These are phyloP conservation scores for Camelina hispida DNA, from an alignment of 345 rosid species.

Conservation along the genomic window DNA sequence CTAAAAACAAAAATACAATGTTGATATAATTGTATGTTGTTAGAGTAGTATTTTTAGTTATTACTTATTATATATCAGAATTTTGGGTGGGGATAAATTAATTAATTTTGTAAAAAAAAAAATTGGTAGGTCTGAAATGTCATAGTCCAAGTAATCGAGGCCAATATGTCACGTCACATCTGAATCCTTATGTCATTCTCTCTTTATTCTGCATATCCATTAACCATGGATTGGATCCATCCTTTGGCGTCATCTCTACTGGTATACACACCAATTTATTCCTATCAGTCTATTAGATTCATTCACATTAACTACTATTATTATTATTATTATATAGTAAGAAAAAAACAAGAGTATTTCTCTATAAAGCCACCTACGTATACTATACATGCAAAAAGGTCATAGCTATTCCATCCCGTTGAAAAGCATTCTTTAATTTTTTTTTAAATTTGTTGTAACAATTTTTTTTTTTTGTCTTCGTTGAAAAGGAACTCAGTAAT, in stretches of 20 bases:
- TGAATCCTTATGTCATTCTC: constrained; percentile 50
- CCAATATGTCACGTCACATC: constrained; percentile 52
- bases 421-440: neutral
- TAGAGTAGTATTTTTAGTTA: neutral
- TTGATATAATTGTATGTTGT: constrained; percentile 1
- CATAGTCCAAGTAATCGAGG: constrained; percentile 45
- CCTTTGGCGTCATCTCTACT: constrained; percentile 37
- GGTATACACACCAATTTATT: constrained; percentile 22
- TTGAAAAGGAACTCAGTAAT: constrained; percentile 31
- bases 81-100: neutral
- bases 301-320: neutral
- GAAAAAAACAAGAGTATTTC: constrained; percentile 25
- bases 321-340: neutral
- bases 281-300: constrained; percentile 36
- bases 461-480: neutral
- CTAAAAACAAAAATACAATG: neutral
- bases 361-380: constrained; percentile 38
- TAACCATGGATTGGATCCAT: constrained; percentile 47
- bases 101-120: neutral
- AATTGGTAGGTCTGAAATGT: constrained; percentile 39
- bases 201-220: constrained; percentile 46
- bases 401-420: constrained; percentile 36
- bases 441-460: neutral
- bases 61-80: neutral
- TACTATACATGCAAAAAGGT: constrained; percentile 42